Evolutionary conservation across 108 stramenopile genomes (phyloP).

Genomic region (Nitzschia palea): DNA sequence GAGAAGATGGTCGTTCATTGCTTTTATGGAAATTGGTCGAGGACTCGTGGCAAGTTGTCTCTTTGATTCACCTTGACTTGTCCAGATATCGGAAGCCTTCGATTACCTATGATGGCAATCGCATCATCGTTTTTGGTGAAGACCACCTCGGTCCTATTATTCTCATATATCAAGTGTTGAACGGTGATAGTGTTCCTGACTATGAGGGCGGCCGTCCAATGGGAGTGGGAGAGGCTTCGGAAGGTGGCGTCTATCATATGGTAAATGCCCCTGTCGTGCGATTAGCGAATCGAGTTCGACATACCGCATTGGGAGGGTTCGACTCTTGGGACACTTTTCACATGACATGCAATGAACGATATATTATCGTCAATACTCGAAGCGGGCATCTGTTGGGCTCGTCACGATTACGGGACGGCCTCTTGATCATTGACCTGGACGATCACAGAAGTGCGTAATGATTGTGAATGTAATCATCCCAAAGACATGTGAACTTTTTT

Average conservation of each 20-base stretch:
- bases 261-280: conserved; percentile 6
- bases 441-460: too few relatives aligned
- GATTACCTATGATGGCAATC: conserved; percentile 58
- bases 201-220: too few relatives aligned
- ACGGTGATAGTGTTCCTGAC: too few relatives aligned
- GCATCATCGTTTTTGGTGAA: conserved; percentile 66
- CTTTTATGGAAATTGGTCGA: conserved; percentile 42
- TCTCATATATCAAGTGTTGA: conserved; percentile 61
- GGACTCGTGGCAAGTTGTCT: conserved; percentile 34
- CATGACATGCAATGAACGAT: conserved; percentile 68
- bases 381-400: conserved; percentile 54
- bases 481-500: too few relatives aligned
- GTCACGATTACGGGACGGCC: conserved; percentile 42
- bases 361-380: conserved; percentile 68
- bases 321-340: conserved; percentile 53
- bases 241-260: conserved; percentile 32
- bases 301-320: conserved; percentile 61
- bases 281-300: conserved; percentile 62
- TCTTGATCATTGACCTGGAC: conserved; percentile 64
- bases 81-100: conserved; percentile 49
- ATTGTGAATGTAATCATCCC: too few relatives aligned
- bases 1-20: conserved; percentile 45
- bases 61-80: conserved; percentile 57
- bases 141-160: conserved; percentile 66
- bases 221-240: conserved; percentile 10